Conservation (phyloP, 129 eudicot genomes). For the Lactuca sativa region DNA sequence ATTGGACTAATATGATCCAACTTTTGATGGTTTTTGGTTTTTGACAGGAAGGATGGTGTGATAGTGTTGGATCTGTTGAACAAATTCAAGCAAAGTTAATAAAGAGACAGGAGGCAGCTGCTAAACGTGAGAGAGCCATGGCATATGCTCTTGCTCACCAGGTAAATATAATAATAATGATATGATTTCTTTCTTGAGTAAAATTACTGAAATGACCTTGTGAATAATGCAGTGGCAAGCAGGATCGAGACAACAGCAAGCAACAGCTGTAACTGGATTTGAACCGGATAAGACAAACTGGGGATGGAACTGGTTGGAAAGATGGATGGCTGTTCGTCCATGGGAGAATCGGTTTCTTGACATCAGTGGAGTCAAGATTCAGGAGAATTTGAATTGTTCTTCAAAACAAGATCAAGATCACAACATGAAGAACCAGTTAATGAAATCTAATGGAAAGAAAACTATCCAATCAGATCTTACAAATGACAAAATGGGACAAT, state of each 20-base stretch:
- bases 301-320: constrained; percentile 97
- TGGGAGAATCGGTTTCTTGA: constrained; percentile 90
- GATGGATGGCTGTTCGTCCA: constrained; percentile 99
- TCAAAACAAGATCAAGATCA: constrained; percentile 37
- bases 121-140: constrained; percentile 96
- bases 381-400: constrained; percentile 26
- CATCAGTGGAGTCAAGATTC: constrained; percentile 48
- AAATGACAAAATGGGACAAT: constrained; percentile 39
- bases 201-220: neutral
- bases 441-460: constrained; percentile 47
- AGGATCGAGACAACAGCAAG: constrained; percentile 74
- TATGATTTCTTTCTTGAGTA: too few species aligned
- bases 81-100: constrained; percentile 77
- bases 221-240: constrained; percentile 80
- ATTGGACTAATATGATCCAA: neutral
- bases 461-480: constrained; percentile 34
- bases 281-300: constrained; percentile 79
- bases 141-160: constrained; percentile 96
- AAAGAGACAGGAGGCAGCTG: constrained; percentile 90
- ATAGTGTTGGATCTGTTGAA: constrained; percentile 85
- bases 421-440: constrained; percentile 25
- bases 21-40: neutral
- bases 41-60: constrained; percentile 95
- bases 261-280: constrained; percentile 50
- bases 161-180: constrained; percentile 38